Evolutionary conservation across 129 eudicot genomes (phyloP).

Genomic region (Artemisia tridentata): DNA sequence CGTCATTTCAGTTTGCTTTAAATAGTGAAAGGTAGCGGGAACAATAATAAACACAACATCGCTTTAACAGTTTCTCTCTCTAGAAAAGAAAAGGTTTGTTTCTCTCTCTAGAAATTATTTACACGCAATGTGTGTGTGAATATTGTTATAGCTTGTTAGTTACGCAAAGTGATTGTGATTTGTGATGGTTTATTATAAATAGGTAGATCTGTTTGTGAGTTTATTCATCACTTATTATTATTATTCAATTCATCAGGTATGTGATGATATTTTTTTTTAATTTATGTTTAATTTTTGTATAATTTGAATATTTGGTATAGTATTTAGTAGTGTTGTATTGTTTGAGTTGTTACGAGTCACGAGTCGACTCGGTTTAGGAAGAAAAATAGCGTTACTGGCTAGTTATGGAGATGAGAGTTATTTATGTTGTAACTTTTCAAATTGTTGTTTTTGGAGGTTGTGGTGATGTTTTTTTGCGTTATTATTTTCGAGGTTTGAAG

Average conservation of each 20-base stretch:
- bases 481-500: no score
- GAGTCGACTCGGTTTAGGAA: no score
- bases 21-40: conserved; percentile 41
- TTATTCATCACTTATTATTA: conserved; percentile 3
- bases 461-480: no score
- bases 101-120: conserved; percentile 25
- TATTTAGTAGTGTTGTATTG: no score
- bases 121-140: conserved; percentile 10
- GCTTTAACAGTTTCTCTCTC: conserved; percentile 36
- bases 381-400: no score
- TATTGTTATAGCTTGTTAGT: conserved; percentile 23
- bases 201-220: conserved; percentile 29
- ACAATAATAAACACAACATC: not conserved
- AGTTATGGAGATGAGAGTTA: no score
- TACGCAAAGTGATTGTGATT: conserved; percentile 25
- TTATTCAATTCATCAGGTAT: conserved; percentile 21
- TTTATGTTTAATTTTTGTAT: conserved; percentile 10
- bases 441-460: no score
- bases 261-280: not conserved
- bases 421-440: no score
- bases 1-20: conserved; percentile 27
- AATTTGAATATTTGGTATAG: no score
- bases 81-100: conserved; percentile 6
- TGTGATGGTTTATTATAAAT: conserved; percentile 23
- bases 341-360: no score